Evolutionary conservation across 2,329 filamentous ascomycete genomes (phyloP).

Genomic region (Epicoccum nigrum): DNA sequence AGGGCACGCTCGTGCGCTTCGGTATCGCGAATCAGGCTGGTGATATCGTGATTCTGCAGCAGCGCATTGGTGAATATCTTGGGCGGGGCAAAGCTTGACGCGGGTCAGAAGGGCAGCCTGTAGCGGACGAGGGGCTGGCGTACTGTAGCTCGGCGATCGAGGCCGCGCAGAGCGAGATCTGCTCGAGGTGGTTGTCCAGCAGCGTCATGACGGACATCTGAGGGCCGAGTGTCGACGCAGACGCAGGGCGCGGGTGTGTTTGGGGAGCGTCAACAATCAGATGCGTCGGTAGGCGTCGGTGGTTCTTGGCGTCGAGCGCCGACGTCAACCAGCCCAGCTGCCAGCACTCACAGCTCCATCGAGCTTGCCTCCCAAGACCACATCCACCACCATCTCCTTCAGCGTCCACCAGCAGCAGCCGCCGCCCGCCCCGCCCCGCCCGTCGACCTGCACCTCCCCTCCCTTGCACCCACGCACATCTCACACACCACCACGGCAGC

Average conservation of each 20-base stretch:
- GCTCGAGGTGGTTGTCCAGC: slow-evolving; percentile 57
- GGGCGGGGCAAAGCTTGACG: slow-evolving; percentile 78
- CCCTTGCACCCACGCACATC: slow-evolving; percentile 13
- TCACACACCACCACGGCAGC: slow-evolving; percentile 26
- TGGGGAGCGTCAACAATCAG: slow-evolving; percentile 12
- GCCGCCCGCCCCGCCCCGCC: not conserved
- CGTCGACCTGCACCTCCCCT: slow-evolving; percentile 25
- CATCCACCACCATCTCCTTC: slow-evolving; percentile 9
- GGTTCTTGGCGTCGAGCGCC: slow-evolving; percentile 4
- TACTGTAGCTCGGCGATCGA: slow-evolving; percentile 57
- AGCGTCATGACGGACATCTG: slow-evolving; percentile 47
- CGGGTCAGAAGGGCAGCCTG: slow-evolving; percentile 20
- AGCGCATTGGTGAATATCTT: slow-evolving; percentile 96
- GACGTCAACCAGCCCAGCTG: too few species aligned
- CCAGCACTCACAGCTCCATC: slow-evolving; percentile 12
- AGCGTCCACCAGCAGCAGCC: slow-evolving; percentile 1
- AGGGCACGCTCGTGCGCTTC: slow-evolving; percentile 93
- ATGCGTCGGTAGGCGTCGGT: not conserved
- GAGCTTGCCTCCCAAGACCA: slow-evolving; percentile 28
- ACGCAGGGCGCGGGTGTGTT: slow-evolving; percentile 9
- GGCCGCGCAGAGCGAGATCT: slow-evolving; percentile 56
- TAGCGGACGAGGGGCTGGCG: slow-evolving; percentile 14
- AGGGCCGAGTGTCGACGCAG: not conserved
- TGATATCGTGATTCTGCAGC: slow-evolving; percentile 88
- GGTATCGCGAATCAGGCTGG: slow-evolving; percentile 90